Conservation (phyloP, 352 stramenopile species). For the Phytophthora idaei region DNA sequence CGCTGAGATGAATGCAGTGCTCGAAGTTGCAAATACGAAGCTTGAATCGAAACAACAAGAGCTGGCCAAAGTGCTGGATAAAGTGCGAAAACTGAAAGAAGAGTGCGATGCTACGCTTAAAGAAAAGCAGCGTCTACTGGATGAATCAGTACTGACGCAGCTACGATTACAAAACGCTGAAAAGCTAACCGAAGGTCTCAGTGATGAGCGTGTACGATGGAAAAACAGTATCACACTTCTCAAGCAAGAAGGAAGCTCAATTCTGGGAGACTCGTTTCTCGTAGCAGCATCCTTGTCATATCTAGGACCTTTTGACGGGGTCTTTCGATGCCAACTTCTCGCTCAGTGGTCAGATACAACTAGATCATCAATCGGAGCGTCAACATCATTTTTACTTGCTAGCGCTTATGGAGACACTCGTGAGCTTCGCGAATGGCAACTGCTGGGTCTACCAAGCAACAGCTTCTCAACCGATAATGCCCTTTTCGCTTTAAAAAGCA, state of each 20-base stretch:
- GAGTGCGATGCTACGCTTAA: conserved; percentile 62
- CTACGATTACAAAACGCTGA: conserved; percentile 60
- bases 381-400: conserved; percentile 59
- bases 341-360: conserved; percentile 31
- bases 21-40: conserved; percentile 74
- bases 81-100: conserved; percentile 60
- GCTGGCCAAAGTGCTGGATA: conserved; percentile 56
- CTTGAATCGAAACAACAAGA: conserved; percentile 75
- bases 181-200: conserved; percentile 68
- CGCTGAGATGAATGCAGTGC: conserved; percentile 73
- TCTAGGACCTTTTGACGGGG: conserved; percentile 65
- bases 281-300: conserved; percentile 68
- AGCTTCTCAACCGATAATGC: conserved; percentile 90
- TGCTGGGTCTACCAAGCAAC: conserved; percentile 90
- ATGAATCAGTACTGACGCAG: conserved; percentile 68
- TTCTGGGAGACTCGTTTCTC: conserved; percentile 71
- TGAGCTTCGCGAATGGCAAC: conserved; percentile 88
- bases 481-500: conserved; percentile 86
- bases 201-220: conserved; percentile 75
- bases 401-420: conserved; percentile 81
- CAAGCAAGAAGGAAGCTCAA: conserved; percentile 44
- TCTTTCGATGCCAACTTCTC: conserved; percentile 46
- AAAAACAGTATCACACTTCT: conserved; percentile 67
- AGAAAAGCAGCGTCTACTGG: conserved; percentile 71
- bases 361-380: conserved; percentile 32